Percentiles rank a stretch among this genome's conserved stretches.
These are phyloP conservation scores for Ligustrum vulgare DNA, from an alignment of 257 asterid species.

Conservation along the genomic window DNA sequence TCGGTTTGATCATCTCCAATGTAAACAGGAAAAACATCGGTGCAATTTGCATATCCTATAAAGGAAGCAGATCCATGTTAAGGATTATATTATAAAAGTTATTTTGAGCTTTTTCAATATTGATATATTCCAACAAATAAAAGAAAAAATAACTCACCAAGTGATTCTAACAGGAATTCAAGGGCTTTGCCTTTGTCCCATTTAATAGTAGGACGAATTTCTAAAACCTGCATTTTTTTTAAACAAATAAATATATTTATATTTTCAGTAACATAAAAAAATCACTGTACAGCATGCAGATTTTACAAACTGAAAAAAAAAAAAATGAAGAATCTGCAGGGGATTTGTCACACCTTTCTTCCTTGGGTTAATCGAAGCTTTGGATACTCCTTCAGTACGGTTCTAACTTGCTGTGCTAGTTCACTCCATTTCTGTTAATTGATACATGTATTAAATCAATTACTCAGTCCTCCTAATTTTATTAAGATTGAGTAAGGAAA, in stretches of 20 bases:
- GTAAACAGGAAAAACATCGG: constrained; percentile 76
- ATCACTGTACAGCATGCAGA: not conserved
- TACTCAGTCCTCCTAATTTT: not conserved
- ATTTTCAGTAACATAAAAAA: not conserved
- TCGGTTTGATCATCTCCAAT: constrained; percentile 92
- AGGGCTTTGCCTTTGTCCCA: constrained; percentile 99
- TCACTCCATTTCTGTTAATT: constrained; percentile 76
- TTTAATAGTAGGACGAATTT: constrained; percentile 87
- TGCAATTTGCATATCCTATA: constrained; percentile 50
- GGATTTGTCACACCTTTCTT: constrained; percentile 54
- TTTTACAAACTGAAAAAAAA: not conserved
- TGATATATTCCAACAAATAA: not conserved
- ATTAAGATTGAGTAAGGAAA: not conserved
- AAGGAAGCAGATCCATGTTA: constrained; percentile 5
- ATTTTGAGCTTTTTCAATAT: not conserved
- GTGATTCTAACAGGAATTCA: constrained; percentile 82
- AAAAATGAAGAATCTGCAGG: not conserved
- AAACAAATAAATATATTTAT: constrained; percentile 1
- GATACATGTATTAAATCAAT: not conserved
- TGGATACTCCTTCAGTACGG: constrained; percentile 78
- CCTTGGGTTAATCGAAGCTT: constrained; percentile 78
- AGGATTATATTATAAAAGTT: not conserved
- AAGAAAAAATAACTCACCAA: constrained; percentile 50
- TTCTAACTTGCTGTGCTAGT: constrained; percentile 68
- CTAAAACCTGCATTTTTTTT: constrained; percentile 63